Evolutionary conservation across 768 basidiomycete genomes (phyloP).

Genomic region (Leucosporidium yakuticum): DNA sequence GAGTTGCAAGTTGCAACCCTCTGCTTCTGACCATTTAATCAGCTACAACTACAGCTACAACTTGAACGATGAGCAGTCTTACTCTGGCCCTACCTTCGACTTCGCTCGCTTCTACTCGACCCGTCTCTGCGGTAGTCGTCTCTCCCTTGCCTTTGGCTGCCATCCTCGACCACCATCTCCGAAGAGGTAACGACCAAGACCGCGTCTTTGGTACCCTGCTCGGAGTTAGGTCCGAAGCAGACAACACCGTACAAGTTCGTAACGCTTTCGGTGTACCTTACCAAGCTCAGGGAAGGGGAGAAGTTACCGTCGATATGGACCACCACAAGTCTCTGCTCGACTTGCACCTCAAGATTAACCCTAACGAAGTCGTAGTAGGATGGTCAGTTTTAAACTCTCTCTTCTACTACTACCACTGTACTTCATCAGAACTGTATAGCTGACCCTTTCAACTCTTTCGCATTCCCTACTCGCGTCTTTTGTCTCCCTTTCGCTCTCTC

Average conservation of each 20-base stretch:
- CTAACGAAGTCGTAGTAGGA: conserved; percentile 85
- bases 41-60: background rate
- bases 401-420: background rate
- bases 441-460: background rate
- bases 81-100: conserved; percentile 18
- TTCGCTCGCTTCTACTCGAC: conserved; percentile 15
- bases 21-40: background rate
- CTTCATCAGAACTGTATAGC: background rate
- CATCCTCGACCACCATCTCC: conserved; percentile 93
- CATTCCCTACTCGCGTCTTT: too few relatives aligned
- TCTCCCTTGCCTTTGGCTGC: conserved; percentile 90
- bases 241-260: conserved; percentile 64
- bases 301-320: conserved; percentile 92
- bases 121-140: conserved; percentile 54
- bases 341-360: conserved; percentile 72
- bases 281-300: conserved; percentile 59
- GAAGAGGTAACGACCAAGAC: conserved; percentile 69
- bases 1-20: too few relatives aligned
- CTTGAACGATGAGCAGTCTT: background rate
- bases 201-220: conserved; percentile 94
- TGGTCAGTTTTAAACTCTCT: conserved; percentile 57
- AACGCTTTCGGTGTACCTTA: conserved; percentile 88
- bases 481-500: background rate
- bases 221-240: conserved; percentile 61
- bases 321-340: conserved; percentile 92